Base-by-base conservation (phyloP, 2,329 filamentous ascomycete species). In the Colletotrichum paranaense region DNA sequence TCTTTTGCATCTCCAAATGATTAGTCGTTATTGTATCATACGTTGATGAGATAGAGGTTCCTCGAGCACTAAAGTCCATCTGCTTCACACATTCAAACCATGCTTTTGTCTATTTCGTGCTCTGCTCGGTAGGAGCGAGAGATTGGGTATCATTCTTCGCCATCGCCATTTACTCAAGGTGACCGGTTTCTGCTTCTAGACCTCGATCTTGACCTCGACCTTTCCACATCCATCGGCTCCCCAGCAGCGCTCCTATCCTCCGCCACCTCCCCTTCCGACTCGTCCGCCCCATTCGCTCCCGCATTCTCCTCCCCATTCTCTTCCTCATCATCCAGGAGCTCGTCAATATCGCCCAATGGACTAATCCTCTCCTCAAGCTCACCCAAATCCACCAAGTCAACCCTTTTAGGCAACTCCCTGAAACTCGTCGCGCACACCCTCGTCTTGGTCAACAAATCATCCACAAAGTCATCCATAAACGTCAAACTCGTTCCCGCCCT, bases 361-460 rank as follows among this genome's bases (percentile, higher is more conserved):
- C 95, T 98, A 46, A 94, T 89, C 76, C 96, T 89, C 62, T 95
- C 93, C 80, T 98, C 96, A 79, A 99, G 80, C 78, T 95, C 83
- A 76, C 97, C 97, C 81, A 97, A 80, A 81, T 99, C 97, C 84
- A 99, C 97, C 76, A 99, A 81, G 64, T 94, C 89, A 76, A 93
- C 91, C 77, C 97, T 88, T 73, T 91, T 91, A 4, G 95, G 94
- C 88, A 99, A 89, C 85, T 98, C 97, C 92, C 95, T 97, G 77
- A 99, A 81, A 79, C 92, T 97, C 3, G 97, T 98, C 49, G 92
- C 96, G 80, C 96, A 98, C 0, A 98, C 92, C 65, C 97, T 89
- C 70, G 97, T 94, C 83, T 97, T 97, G 0, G 90, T 93, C 75
- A 99, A 86, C 76, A 99, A 84, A 74, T 98, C 95, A 81, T 99